phyloP scores from a whole-genome alignment of 78 protist species.

The Dictyostelium capitatum region DNA sequence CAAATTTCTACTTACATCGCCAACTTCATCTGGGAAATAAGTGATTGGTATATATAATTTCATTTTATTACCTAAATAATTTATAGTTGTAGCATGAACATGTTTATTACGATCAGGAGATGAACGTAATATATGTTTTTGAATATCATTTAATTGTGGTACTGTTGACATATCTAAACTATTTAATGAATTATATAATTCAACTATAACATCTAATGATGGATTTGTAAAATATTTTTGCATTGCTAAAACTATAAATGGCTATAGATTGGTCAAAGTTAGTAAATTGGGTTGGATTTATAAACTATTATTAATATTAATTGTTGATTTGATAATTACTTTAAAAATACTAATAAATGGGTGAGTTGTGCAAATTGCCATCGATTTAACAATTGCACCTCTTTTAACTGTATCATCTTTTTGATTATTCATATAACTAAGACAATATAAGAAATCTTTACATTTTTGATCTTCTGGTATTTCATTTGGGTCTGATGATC shows the following conservation, averaged over 20 bases:
- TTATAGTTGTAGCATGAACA: conserved; percentile 55
- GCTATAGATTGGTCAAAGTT: conserved; percentile 33
- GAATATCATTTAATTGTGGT: conserved; percentile 68
- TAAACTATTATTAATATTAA: not conserved
- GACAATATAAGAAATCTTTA: conserved; percentile 88
- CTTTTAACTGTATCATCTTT: conserved; percentile 72
- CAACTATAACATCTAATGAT: conserved; percentile 58
- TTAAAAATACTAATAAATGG: conserved; percentile 85
- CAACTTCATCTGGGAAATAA: conserved; percentile 88
- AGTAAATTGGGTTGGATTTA: too few species aligned
- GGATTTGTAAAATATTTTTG: conserved; percentile 72
- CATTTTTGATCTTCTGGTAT: conserved; percentile 27
- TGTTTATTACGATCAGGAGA: conserved; percentile 81
- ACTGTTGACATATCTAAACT: conserved; percentile 83
- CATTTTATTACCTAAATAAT: conserved; percentile 73
- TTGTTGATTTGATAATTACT: conserved; percentile 44
- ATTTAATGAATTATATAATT: conserved; percentile 88
- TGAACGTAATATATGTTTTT: conserved; percentile 79
- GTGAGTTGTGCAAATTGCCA: conserved; percentile 89
- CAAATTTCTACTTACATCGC: conserved; percentile 40
- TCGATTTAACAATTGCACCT: conserved; percentile 88
- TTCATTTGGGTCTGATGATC: not conserved
- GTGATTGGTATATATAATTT: conserved; percentile 85
- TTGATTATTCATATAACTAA: conserved; percentile 85
- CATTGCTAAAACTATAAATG: conserved; percentile 84